Evolutionary conservation across 2,329 filamentous ascomycete species (phyloP).

Genomic region (Cylindrodendrum hubeiense): DNA sequence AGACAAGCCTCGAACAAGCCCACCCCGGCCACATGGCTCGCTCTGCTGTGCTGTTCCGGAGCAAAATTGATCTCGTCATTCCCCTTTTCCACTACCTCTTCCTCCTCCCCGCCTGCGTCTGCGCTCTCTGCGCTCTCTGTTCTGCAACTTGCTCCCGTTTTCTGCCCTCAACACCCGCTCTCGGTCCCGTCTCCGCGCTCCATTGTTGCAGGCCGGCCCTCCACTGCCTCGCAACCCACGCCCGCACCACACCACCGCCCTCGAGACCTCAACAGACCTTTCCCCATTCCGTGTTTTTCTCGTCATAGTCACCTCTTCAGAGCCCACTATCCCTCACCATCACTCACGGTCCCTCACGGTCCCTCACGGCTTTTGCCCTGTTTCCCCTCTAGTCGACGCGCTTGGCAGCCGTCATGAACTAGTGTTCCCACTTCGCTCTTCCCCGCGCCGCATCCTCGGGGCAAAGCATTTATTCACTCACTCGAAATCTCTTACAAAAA

Average conservation of each 20-base stretch:
- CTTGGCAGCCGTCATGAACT: slow-evolving; percentile 57
- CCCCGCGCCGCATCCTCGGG: slow-evolving; percentile 46
- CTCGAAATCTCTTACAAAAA: slow-evolving; percentile 48
- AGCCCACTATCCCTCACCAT: slow-evolving; percentile 42
- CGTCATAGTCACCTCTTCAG: slow-evolving; percentile 46
- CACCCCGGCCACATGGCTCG: slow-evolving; percentile 45
- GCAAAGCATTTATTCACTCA: slow-evolving; percentile 47
- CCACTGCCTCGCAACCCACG: slow-evolving; percentile 35
- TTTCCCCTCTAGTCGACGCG: slow-evolving; percentile 44
- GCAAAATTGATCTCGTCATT: slow-evolving; percentile 48
- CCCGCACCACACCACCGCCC: slow-evolving; percentile 45
- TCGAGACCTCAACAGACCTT: slow-evolving; percentile 37
- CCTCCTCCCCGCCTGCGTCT: slow-evolving; percentile 6
- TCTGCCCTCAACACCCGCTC: slow-evolving; percentile 37
- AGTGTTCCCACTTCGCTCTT: slow-evolving; percentile 52
- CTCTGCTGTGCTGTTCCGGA: slow-evolving; percentile 36
- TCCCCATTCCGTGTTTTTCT: slow-evolving; percentile 48
- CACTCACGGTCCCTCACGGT: slow-evolving; percentile 31
- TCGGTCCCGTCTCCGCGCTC: slow-evolving; percentile 43
- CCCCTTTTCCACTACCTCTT: slow-evolving; percentile 34
- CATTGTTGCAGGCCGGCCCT: slow-evolving; percentile 32
- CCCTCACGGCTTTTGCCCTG: slow-evolving; percentile 41
- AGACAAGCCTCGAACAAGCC: slow-evolving; percentile 42
- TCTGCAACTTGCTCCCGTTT: slow-evolving; percentile 24
- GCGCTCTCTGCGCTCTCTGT: slow-evolving; percentile 22